A percentile compares a stretch with the other conserved stretches of the same genome.
These are phyloP conservation scores for Fragaria nilgerrensis DNA, from an alignment of 306 rosid species.

Conservation along the genomic window DNA sequence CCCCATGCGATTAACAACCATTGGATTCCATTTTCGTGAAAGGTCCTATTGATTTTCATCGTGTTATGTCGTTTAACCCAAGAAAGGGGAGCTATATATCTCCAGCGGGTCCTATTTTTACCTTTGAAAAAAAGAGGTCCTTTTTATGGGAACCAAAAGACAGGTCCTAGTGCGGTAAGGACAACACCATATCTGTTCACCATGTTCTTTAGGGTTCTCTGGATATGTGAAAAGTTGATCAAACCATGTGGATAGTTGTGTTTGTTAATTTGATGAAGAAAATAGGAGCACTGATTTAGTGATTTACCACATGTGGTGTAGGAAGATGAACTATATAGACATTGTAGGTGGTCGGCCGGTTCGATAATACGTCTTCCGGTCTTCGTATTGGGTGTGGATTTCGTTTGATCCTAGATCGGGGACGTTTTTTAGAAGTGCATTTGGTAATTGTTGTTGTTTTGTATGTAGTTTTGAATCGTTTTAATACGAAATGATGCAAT, in stretches of 20 bases:
- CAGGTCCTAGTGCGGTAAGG: background rate
- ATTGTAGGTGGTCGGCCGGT: background rate
- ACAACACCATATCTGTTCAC: background rate
- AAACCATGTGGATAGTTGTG: background rate
- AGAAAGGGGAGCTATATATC: background rate
- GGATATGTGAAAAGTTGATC: background rate
- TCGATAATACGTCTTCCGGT: background rate
- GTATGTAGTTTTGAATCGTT: background rate
- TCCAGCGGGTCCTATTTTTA: background rate
- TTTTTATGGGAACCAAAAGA: background rate
- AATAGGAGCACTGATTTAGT: background rate
- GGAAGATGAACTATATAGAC: background rate
- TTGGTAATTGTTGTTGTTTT: too few species aligned
- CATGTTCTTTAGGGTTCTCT: background rate
- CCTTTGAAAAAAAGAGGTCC: background rate
- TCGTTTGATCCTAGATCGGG: too few species aligned
- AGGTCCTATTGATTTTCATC: background rate
- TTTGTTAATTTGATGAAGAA: background rate
- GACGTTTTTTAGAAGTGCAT: too few species aligned
- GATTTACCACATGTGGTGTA: background rate
- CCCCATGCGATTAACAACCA: background rate
- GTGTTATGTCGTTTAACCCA: background rate
- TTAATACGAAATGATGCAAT: background rate
- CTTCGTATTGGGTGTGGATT: too few species aligned
- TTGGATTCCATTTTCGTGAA: background rate